These are phyloP conservation scores for Trypanosoma theileri DNA, from an alignment of 208 protist genomes.

Conservation along the genomic window DNA sequence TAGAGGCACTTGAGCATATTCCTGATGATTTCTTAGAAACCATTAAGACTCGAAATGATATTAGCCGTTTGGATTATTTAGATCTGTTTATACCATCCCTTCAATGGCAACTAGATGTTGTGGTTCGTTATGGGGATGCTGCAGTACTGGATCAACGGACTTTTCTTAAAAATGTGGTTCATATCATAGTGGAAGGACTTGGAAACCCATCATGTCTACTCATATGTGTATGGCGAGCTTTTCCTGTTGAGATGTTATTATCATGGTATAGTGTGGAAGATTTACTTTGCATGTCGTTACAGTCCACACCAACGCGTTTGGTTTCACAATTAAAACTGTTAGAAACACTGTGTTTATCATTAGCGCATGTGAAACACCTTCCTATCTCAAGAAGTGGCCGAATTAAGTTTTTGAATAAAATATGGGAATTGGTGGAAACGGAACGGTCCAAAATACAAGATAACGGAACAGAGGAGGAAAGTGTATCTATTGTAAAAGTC, in stretches of 20 bases:
- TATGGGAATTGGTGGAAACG: neutral
- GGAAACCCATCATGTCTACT: neutral
- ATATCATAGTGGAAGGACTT: neutral
- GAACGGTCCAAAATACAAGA: neutral
- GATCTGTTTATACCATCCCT: slow-evolving; percentile 60
- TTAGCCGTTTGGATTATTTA: slow-evolving; percentile 50
- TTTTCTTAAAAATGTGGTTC: neutral
- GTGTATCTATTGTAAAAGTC: neutral
- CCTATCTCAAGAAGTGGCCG: neutral
- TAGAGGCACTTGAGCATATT: slow-evolving; percentile 5
- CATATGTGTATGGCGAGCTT: slow-evolving; percentile 2
- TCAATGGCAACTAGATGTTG: slow-evolving; percentile 69
- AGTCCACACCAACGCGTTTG: neutral
- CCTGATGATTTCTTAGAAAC: slow-evolving; percentile 21
- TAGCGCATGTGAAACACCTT: neutral
- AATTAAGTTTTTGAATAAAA: slow-evolving; percentile 5
- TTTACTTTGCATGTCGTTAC: neutral
- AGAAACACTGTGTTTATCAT: neutral
- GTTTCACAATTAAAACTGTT: slow-evolving; percentile 13
- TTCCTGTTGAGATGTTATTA: neutral
- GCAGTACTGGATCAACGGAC: neutral
- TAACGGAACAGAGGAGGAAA: neutral
- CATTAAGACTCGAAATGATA: slow-evolving; percentile 14
- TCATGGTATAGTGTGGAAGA: neutral
- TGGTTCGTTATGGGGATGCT: slow-evolving; percentile 12